Evolutionary conservation across 1,284 basidiomycete genomes (phyloP).

Genomic region (Hymenochaete sp.): DNA sequence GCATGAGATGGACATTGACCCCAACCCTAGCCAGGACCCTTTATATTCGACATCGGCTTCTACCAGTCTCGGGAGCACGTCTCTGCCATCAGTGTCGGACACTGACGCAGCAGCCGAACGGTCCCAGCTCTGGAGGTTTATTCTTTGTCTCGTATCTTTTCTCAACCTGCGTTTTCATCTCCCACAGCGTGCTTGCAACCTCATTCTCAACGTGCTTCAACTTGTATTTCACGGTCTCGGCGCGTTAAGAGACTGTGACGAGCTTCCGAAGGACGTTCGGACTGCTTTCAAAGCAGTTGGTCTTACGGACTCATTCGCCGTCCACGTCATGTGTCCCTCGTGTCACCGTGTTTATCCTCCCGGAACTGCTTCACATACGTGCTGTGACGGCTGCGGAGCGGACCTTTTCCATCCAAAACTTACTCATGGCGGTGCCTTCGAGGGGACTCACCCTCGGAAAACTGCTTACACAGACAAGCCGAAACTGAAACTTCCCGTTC

Average conservation of each 20-base stretch:
- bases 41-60: too few relatives aligned
- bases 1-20: too few relatives aligned
- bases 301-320: conserved; percentile 1
- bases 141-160: neutral
- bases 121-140: neutral
- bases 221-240: too few relatives aligned
- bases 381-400: neutral
- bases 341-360: conserved; percentile 2
- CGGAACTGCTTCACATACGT: neutral
- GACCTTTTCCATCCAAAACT: neutral
- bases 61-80: too few relatives aligned
- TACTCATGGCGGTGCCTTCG: neutral
- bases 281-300: too few relatives aligned
- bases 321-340: conserved; percentile 2
- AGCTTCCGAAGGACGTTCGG: too few relatives aligned
- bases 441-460: neutral
- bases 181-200: conserved; percentile 1
- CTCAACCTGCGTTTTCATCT: conserved; percentile 7
- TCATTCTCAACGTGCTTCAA: conserved; percentile 5
- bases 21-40: too few relatives aligned
- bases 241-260: too few relatives aligned
- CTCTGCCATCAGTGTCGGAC: too few relatives aligned
- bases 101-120: too few relatives aligned
- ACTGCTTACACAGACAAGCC: neutral
- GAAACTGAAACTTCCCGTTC: conserved; percentile 1